A percentile compares a stretch with the other conserved stretches of the same genome.
These are phyloP conservation scores for Salicornia ramosissima DNA, from an alignment of 148 eudicot species.

Conservation along the genomic window DNA sequence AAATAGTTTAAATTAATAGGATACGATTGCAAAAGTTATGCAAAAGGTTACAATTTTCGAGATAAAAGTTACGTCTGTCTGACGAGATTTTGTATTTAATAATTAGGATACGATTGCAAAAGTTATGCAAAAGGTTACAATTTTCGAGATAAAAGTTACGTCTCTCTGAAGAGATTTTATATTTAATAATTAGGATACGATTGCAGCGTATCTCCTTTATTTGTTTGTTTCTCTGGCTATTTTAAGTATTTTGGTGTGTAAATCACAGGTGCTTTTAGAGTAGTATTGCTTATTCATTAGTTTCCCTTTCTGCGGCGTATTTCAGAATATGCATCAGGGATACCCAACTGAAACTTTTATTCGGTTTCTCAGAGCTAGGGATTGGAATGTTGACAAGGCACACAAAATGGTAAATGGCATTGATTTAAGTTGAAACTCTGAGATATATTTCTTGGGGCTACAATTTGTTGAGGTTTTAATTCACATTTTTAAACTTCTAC, in stretches of 20 bases:
- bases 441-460: neutral
- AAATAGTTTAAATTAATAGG: too few relatives aligned
- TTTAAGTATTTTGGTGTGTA: neutral
- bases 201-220: too few relatives aligned
- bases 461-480: constrained; percentile 10
- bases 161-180: too few relatives aligned
- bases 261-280: neutral
- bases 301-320: constrained; percentile 14
- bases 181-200: too few relatives aligned
- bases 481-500: constrained; percentile 29
- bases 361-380: constrained; percentile 87
- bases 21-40: too few relatives aligned
- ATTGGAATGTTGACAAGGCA: constrained; percentile 75
- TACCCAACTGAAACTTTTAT: constrained; percentile 44
- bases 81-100: too few relatives aligned
- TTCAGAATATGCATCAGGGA: constrained; percentile 81
- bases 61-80: too few relatives aligned
- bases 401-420: constrained; percentile 58
- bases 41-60: too few relatives aligned
- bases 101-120: too few relatives aligned
- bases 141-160: too few relatives aligned
- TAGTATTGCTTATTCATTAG: neutral
- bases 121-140: too few relatives aligned
- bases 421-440: constrained; percentile 1
- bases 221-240: neutral